Evolutionary conservation across 441 rosid genomes (phyloP).

Genomic region (Geranium incanum): DNA sequence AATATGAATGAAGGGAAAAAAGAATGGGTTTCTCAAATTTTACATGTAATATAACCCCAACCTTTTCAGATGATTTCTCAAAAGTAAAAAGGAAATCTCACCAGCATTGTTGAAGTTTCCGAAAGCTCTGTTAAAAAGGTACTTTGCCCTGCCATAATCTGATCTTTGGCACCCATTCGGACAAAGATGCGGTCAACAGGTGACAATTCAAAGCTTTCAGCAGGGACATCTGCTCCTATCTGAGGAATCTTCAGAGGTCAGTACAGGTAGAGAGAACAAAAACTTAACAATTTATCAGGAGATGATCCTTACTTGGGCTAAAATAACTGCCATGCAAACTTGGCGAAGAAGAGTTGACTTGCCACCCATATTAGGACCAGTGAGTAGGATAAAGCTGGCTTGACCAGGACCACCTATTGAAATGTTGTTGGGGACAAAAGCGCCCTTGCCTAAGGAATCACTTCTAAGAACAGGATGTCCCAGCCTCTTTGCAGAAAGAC

Average conservation of each 20-base stretch:
- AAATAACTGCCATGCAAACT: conserved; percentile 85
- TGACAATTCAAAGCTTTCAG: conserved; percentile 73
- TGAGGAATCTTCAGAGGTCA: conserved; percentile 26
- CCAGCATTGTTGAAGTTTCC: conserved; percentile 93
- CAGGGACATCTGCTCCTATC: conserved; percentile 95
- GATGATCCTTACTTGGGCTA: conserved; percentile 67
- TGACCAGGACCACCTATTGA: conserved; percentile 55
- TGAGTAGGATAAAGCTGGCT: conserved; percentile 85
- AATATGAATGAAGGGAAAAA: background rate
- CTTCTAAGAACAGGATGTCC: conserved; percentile 91
- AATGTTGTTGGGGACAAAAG: conserved; percentile 85
- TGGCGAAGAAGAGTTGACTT: conserved; percentile 99
- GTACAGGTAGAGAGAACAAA: conserved; percentile 18
- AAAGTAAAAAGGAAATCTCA: conserved; percentile 26
- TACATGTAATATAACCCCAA: conserved; percentile 6
- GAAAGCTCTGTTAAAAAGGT: conserved; percentile 91
- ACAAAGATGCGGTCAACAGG: conserved; percentile 87
- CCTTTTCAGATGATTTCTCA: conserved; percentile 7
- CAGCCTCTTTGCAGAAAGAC: conserved; percentile 62
- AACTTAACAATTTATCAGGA: conserved; percentile 16
- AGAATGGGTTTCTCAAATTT: background rate
- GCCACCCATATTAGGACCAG: conserved; percentile 99
- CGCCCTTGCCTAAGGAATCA: conserved; percentile 79
- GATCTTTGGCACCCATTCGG: conserved; percentile 97
- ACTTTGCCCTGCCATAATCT: conserved; percentile 91